Percentiles rank a stretch among this genome's conserved stretches.
phyloP scores from a whole-genome alignment of 2,329 filamentous ascomycete species.

The Ciborinia camelliae region DNA sequence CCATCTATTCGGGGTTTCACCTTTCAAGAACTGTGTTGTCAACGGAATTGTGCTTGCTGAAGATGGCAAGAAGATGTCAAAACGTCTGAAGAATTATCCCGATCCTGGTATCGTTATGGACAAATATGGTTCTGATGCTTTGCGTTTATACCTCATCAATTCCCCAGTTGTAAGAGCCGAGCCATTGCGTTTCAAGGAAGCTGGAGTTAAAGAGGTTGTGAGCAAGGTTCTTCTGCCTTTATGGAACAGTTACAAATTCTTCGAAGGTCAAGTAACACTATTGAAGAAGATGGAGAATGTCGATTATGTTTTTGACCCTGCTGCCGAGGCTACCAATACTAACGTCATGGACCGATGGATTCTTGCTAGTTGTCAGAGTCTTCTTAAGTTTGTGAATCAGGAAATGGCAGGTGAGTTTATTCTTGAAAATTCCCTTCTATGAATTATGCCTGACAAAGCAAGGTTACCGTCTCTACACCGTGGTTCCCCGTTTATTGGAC shows the following conservation, averaged over 20 bases:
- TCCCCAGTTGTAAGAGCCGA: slow-evolving; percentile 92
- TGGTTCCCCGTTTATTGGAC: slow-evolving; percentile 77
- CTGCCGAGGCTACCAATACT: slow-evolving; percentile 69
- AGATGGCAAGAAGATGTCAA: slow-evolving; percentile 98
- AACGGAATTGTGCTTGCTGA: slow-evolving; percentile 92
- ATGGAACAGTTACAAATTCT: slow-evolving; percentile 98
- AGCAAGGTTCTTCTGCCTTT: slow-evolving; percentile 85
- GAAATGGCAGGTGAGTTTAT: slow-evolving; percentile 73
- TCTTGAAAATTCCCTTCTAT: background rate
- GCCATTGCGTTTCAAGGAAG: slow-evolving; percentile 85
- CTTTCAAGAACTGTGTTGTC: slow-evolving; percentile 95
- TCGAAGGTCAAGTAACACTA: slow-evolving; percentile 80
- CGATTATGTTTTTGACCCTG: slow-evolving; percentile 75
- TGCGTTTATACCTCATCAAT: slow-evolving; percentile 94
- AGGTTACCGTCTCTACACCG: slow-evolving; percentile 79
- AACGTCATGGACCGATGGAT: slow-evolving; percentile 99
- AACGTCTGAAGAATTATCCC: slow-evolving; percentile 93
- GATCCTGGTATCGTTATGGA: slow-evolving; percentile 80
- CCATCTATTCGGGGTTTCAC: slow-evolving; percentile 77
- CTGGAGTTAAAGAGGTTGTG: slow-evolving; percentile 91
- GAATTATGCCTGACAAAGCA: slow-evolving; percentile 17
- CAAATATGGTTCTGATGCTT: slow-evolving; percentile 85
- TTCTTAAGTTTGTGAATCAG: slow-evolving; percentile 85
- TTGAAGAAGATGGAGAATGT: slow-evolving; percentile 80
- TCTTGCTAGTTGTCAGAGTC: slow-evolving; percentile 83